Percentiles rank a stretch among this genome's conserved stretches.
These are phyloP conservation scores for Phaeoacremonium minimum DNA, from an alignment of 2,329 filamentous ascomycete genomes.

Conservation along the genomic window DNA sequence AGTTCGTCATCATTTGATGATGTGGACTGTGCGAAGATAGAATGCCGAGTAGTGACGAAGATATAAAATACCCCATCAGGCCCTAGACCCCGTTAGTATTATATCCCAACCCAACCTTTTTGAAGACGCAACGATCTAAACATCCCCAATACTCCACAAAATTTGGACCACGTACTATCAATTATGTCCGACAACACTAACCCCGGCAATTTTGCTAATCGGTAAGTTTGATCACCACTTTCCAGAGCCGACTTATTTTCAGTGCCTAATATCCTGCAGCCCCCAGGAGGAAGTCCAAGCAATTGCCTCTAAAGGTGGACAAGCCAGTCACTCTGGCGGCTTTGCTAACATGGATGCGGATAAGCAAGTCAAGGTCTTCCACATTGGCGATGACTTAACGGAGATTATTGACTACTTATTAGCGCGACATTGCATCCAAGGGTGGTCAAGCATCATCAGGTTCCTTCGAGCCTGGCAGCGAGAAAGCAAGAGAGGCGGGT, in stretches of 20 bases:
- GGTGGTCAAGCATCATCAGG: constrained; percentile 49
- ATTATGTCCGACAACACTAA: constrained; percentile 25
- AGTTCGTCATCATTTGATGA: too few species aligned
- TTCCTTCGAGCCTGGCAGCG: constrained; percentile 48
- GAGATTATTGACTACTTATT: constrained; percentile 15
- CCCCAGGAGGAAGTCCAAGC: constrained; percentile 38
- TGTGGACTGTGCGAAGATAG: too few species aligned
- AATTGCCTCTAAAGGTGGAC: constrained; percentile 19
- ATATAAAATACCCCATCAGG: too few species aligned
- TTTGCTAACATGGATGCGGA: constrained; percentile 12
- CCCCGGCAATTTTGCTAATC: constrained; percentile 33
- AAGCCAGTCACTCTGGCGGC: constrained; percentile 10
- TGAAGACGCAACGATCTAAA: too few species aligned
- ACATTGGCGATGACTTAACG: constrained; percentile 13
- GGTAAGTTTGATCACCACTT: constrained; percentile 10
- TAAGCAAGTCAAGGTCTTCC: constrained; percentile 14
- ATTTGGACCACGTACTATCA: too few species aligned
- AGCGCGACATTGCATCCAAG: constrained; percentile 51
- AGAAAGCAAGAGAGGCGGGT: constrained; percentile 48
- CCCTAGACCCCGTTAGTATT: too few species aligned
- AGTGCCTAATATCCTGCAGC: constrained; percentile 10
- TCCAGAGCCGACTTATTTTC: neutral
- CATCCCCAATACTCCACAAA: too few species aligned
- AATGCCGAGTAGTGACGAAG: too few species aligned
- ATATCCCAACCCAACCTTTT: too few species aligned